Percentiles rank a stretch among this genome's conserved stretches.
Conservation (phyloP, 371 early-diverging fungal genomes). For the Amoeboaphelidium occidentale region DNA sequence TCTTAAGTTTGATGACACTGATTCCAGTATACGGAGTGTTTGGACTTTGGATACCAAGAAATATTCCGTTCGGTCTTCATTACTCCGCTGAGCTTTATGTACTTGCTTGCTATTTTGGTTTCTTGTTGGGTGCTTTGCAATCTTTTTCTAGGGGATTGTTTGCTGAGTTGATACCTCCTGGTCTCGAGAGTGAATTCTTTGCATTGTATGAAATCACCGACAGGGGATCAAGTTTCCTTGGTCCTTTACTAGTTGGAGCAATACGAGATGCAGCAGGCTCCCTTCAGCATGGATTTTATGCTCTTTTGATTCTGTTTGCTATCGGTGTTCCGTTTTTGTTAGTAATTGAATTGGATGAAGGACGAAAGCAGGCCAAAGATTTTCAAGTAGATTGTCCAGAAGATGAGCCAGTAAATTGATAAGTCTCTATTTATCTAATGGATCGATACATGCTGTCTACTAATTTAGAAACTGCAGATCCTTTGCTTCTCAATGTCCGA, state of each 20-base stretch:
- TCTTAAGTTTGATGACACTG: constrained; percentile 7
- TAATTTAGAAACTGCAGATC: no score
- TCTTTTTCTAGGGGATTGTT: constrained; percentile 21
- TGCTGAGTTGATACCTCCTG: constrained; percentile 22
- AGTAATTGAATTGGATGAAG: no score
- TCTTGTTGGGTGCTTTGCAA: constrained; percentile 26
- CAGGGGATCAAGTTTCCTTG: constrained; percentile 33
- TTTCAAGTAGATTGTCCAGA: no score
- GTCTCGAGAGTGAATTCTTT: constrained; percentile 25
- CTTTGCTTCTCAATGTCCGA: no score
- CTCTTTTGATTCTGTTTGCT: no score
- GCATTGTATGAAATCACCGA: constrained; percentile 31
- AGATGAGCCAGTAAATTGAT: no score
- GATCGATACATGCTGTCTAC: no score
- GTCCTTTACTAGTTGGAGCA: constrained; percentile 26
- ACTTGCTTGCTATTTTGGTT: constrained; percentile 19
- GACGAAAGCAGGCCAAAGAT: no score
- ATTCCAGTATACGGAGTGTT: constrained; percentile 26
- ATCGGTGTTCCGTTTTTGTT: no score
- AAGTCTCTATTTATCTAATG: no score
- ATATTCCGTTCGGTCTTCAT: constrained; percentile 19
- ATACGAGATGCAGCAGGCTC: constrained; percentile 18
- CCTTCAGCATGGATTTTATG: no score
- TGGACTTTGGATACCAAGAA: constrained; percentile 17
- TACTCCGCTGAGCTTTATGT: constrained; percentile 17